Evolutionary conservation across 2,329 filamentous ascomycete species (phyloP).

Genomic region (Monilinia aucupariae): DNA sequence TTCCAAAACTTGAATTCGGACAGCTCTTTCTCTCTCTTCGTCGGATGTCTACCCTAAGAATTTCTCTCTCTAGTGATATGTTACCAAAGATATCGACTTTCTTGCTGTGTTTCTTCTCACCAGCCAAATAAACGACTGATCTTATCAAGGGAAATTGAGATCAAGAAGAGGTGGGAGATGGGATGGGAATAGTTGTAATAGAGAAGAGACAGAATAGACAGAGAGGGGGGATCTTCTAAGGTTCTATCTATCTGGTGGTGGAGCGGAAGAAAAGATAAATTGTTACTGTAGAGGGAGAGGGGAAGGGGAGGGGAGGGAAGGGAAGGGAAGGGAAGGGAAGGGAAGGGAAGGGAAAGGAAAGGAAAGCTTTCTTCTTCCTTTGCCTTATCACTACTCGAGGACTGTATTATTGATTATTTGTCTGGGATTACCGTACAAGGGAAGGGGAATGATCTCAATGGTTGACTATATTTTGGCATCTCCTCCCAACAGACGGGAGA

Average conservation of each 20-base stretch:
- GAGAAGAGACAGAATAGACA: not conserved
- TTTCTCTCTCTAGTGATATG: slow-evolving; percentile 14
- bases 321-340: no score
- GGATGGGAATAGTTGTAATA: not conserved
- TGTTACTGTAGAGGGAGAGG: not conserved
- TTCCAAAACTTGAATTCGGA: slow-evolving; percentile 6
- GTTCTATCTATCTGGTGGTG: not conserved
- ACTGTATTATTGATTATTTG: not conserved
- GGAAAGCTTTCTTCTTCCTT: no score
- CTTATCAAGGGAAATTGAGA: not conserved
- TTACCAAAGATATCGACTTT: slow-evolving; percentile 10
- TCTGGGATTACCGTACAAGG: slow-evolving; percentile 15
- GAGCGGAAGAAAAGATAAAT: slow-evolving; percentile 7
- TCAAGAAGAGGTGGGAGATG: slow-evolving; percentile 9
- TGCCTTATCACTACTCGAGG: not conserved
- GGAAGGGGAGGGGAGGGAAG: not conserved
- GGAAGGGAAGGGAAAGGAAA: no score
- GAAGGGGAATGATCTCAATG: slow-evolving; percentile 10
- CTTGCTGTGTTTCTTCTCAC: not conserved
- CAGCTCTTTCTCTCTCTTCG: not conserved
- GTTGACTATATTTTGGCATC: slow-evolving; percentile 13
- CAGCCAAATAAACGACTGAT: slow-evolving; percentile 5
- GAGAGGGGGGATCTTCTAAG: slow-evolving; percentile 6
- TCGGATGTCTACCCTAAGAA: slow-evolving; percentile 9
- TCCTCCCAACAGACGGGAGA: slow-evolving; percentile 18